Evolutionary conservation across 2,329 filamentous ascomycete genomes (phyloP).

Genomic region (Colletotrichum ledebouriae): DNA sequence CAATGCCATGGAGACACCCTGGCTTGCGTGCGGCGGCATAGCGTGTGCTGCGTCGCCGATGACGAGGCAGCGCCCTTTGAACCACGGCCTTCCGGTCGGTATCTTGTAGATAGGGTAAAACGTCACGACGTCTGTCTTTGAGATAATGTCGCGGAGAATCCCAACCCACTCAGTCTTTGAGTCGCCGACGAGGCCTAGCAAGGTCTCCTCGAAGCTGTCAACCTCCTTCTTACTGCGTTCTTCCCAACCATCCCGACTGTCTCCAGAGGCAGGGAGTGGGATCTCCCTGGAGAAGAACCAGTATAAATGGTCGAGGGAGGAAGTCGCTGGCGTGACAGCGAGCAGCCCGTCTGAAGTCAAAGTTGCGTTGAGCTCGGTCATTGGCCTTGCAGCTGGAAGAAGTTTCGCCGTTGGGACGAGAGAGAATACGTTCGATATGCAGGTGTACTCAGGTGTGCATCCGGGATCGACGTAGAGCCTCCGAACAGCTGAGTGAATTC

Average conservation of each 20-base stretch:
- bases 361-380: slow-evolving; percentile 47
- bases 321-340: slow-evolving; percentile 46
- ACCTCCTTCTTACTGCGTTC: slow-evolving; percentile 48
- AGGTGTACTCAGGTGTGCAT: slow-evolving; percentile 51
- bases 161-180: slow-evolving; percentile 46
- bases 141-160: slow-evolving; percentile 42
- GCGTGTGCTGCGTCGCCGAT: slow-evolving; percentile 71
- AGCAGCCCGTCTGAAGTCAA: slow-evolving; percentile 49
- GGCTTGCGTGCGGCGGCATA: slow-evolving; percentile 65
- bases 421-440: slow-evolving; percentile 46
- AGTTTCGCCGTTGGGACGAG: slow-evolving; percentile 44
- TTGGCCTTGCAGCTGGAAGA: slow-evolving; percentile 9
- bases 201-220: slow-evolving; percentile 48
- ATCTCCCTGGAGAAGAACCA: slow-evolving; percentile 51
- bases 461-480: slow-evolving; percentile 47
- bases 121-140: slow-evolving; percentile 45
- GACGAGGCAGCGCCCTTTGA: slow-evolving; percentile 58
- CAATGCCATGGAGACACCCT: slow-evolving; percentile 68
- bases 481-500: slow-evolving; percentile 55
- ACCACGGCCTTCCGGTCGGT: slow-evolving; percentile 51
- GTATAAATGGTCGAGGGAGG: slow-evolving; percentile 46
- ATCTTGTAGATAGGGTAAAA: slow-evolving; percentile 55
- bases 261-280: slow-evolving; percentile 45
- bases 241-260: slow-evolving; percentile 51
- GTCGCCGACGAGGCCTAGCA: slow-evolving; percentile 44